Percentiles rank a stretch among this genome's conserved stretches.
Conservation (phyloP, 139 green algal genomes). For the Chlamydomonas applanata region DNA sequence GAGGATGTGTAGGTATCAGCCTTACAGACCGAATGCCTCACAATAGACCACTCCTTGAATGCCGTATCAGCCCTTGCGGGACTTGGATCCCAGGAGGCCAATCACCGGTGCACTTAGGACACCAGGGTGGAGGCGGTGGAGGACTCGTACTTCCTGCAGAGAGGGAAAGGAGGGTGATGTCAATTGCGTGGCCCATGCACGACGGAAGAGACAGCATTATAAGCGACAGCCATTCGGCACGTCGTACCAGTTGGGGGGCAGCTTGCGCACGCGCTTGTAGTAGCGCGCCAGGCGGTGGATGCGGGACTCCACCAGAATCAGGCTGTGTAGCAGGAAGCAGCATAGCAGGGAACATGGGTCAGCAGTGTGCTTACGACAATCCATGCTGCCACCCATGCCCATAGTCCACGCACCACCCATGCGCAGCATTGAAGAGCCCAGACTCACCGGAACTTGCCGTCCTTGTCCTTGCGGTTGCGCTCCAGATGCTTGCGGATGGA, state of each 20-base stretch:
- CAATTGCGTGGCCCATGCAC: no score
- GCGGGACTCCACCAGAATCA: constrained; percentile 92
- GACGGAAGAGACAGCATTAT: no score
- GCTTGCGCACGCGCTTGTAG: constrained; percentile 91
- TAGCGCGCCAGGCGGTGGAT: constrained; percentile 99
- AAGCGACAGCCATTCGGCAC: background rate
- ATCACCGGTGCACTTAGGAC: constrained; percentile 26
- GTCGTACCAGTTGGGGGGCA: constrained; percentile 70
- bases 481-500: constrained; percentile 98
- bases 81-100: no score
- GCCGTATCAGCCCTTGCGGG: no score
- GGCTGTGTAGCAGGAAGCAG: constrained; percentile 43
- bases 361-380: background rate
- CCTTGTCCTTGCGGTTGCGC: constrained; percentile 95
- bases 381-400: background rate
- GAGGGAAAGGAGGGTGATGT: constrained; percentile 76
- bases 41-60: no score
- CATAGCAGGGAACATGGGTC: background rate
- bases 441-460: constrained; percentile 37
- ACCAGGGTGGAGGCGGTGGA: constrained; percentile 89
- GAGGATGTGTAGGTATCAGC: no score
- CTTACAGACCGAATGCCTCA: no score
- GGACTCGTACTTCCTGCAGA: constrained; percentile 97
- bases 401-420: constrained; percentile 1
- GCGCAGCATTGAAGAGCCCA: background rate